These are phyloP conservation scores for Chamaenerion angustifolium DNA, from an alignment of 345 rosid genomes.

Conservation along the genomic window DNA sequence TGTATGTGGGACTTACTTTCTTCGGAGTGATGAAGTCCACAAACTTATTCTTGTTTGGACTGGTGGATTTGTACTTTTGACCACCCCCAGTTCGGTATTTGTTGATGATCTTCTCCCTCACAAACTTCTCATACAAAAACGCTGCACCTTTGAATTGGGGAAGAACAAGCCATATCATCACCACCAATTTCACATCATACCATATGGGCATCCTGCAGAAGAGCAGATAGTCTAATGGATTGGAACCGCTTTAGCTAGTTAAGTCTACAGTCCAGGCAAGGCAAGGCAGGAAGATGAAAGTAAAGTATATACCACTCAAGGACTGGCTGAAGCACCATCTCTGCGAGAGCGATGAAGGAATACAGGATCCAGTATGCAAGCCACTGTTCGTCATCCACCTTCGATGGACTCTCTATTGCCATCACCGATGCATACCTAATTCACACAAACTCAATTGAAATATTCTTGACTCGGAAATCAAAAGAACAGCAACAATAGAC, in stretches of 20 bases:
- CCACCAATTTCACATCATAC: slow-evolving; percentile 24
- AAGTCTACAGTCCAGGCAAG: too few species aligned
- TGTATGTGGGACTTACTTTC: too few species aligned
- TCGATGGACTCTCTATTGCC: slow-evolving; percentile 31
- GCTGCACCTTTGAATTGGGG: slow-evolving; percentile 40
- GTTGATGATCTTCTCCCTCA: slow-evolving; percentile 13
- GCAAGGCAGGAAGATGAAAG: too few species aligned
- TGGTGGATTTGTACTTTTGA: not conserved
- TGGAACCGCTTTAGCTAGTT: too few species aligned
- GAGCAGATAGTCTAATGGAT: too few species aligned
- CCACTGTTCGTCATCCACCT: slow-evolving; percentile 32
- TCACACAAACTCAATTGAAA: not conserved
- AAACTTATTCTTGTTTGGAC: slow-evolving; percentile 6
- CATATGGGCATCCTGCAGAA: slow-evolving; percentile 30
- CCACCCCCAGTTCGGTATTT: not conserved
- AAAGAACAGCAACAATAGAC: not conserved
- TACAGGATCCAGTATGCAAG: slow-evolving; percentile 40
- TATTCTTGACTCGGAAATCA: too few species aligned
- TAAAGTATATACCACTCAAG: slow-evolving; percentile 18
- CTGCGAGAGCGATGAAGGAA: slow-evolving; percentile 28
- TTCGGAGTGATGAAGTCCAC: slow-evolving; percentile 7
- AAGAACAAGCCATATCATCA: slow-evolving; percentile 30
- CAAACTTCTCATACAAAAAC: slow-evolving; percentile 22
- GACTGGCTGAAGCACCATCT: slow-evolving; percentile 24
- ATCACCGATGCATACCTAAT: slow-evolving; percentile 30